phyloP scores from a whole-genome alignment of 208 protist genomes.

The Crithidia acanthocephali region DNA sequence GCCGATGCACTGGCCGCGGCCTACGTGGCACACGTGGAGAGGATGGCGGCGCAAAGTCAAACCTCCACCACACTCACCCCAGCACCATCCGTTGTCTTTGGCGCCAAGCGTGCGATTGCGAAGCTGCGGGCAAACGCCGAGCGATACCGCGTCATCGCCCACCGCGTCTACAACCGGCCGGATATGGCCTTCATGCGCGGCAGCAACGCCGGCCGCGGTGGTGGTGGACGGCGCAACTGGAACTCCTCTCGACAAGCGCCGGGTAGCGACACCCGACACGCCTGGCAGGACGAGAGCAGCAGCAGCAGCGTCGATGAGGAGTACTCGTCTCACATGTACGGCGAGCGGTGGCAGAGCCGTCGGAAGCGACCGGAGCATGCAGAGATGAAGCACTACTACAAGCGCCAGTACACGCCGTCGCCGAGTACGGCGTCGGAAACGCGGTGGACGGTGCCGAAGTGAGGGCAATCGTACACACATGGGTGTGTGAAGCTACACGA shows the following conservation, averaged over 20 bases:
- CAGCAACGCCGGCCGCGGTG: conserved; percentile 1
- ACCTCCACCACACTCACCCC: conserved; percentile 49
- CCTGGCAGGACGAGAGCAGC: conserved; percentile 49
- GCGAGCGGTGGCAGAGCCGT: conserved; percentile 51
- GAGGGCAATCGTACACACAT: too few relatives aligned
- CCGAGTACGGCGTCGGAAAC: not conserved
- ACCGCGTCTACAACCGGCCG: conserved; percentile 62
- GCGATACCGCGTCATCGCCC: conserved; percentile 73
- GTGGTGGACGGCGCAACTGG: conserved; percentile 15
- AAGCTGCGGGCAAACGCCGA: conserved; percentile 71
- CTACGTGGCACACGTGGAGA: conserved; percentile 62
- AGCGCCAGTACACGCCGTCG: conserved; percentile 28
- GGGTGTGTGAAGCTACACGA: too few relatives aligned
- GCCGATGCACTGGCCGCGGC: conserved; percentile 52
- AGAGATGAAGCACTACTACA: conserved; percentile 53
- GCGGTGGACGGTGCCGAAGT: conserved; percentile 36
- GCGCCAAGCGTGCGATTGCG: conserved; percentile 57
- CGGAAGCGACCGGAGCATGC: conserved; percentile 77
- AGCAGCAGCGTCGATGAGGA: conserved; percentile 60
- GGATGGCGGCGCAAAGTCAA: conserved; percentile 31
- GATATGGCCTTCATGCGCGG: conserved; percentile 80
- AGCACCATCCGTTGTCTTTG: conserved; percentile 58
- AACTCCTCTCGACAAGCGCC: conserved; percentile 14
- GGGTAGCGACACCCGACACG: conserved; percentile 24
- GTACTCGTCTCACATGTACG: conserved; percentile 45